These are phyloP conservation scores for Penicillium sp. DNA, from an alignment of 2,329 filamentous ascomycete genomes.

Conservation along the genomic window DNA sequence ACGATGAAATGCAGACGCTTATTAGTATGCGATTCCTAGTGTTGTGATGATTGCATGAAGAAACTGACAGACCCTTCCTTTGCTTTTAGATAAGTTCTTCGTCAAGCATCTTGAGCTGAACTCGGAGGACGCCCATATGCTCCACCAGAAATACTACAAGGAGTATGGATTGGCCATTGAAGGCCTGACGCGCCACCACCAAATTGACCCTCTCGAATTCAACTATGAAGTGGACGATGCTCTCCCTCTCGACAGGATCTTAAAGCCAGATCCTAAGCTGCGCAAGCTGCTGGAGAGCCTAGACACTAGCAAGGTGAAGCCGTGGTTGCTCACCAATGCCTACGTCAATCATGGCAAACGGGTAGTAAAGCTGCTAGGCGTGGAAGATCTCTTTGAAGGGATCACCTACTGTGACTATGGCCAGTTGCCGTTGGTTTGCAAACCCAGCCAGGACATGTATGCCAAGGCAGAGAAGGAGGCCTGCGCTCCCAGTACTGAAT, in stretches of 20 bases:
- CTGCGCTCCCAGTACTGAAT: slow-evolving; percentile 65
- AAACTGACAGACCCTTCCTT: not conserved
- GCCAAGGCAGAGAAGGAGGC: slow-evolving; percentile 87
- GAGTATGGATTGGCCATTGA: slow-evolving; percentile 98
- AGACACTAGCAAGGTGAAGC: slow-evolving; percentile 78
- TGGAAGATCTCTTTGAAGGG: slow-evolving; percentile 92
- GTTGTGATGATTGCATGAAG: not conserved
- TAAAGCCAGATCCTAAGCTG: slow-evolving; percentile 76
- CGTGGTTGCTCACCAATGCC: slow-evolving; percentile 97
- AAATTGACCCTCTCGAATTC: slow-evolving; percentile 94
- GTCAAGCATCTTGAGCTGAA: slow-evolving; percentile 72
- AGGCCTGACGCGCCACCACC: slow-evolving; percentile 88
- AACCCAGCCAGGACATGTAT: slow-evolving; percentile 82
- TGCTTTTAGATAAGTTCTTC: slow-evolving; percentile 60
- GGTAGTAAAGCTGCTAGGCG: slow-evolving; percentile 76
- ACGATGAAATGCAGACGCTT: slow-evolving; percentile 83
- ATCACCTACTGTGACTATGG: slow-evolving; percentile 94
- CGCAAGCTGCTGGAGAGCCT: slow-evolving; percentile 79
- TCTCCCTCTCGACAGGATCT: slow-evolving; percentile 80
- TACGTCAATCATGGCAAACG: slow-evolving; percentile 85
- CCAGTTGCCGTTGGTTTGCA: slow-evolving; percentile 75
- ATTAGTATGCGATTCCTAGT: slow-evolving; percentile 58
- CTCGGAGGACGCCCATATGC: slow-evolving; percentile 76
- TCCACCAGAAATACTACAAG: slow-evolving; percentile 92
- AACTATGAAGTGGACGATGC: slow-evolving; percentile 95